Conservation (phyloP, 75 land plant species). For the Selaginella moellendorffii region DNA sequence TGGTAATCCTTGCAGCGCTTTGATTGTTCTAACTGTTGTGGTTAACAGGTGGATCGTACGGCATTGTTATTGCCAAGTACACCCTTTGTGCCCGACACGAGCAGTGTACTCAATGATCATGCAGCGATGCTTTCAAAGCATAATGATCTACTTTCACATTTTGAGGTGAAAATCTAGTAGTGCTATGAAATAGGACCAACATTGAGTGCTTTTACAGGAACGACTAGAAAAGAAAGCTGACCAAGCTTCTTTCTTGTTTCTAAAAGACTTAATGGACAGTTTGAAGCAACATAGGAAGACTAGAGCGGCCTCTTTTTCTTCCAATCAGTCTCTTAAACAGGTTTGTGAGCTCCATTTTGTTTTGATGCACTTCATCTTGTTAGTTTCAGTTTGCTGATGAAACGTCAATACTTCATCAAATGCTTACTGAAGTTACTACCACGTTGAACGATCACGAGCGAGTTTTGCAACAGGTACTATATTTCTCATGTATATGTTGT, state of each 20-base stretch:
- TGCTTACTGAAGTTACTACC: background rate
- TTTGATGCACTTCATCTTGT: too few relatives aligned
- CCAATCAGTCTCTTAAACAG: too few relatives aligned
- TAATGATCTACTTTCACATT: background rate
- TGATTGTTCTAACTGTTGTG: too few relatives aligned
- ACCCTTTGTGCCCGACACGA: too few relatives aligned
- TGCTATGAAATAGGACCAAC: background rate
- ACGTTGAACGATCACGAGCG: background rate
- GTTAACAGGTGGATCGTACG: too few relatives aligned
- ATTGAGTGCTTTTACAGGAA: background rate
- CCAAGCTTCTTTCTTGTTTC: background rate
- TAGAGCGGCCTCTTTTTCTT: background rate
- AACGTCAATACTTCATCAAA: background rate
- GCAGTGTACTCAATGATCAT: background rate
- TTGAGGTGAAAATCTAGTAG: too few relatives aligned
- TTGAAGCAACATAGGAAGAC: background rate
- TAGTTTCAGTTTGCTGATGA: background rate
- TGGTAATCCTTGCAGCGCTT: too few relatives aligned
- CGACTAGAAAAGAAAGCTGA: background rate
- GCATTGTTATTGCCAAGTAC: too few relatives aligned
- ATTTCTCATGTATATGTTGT: too few relatives aligned
- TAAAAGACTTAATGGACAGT: background rate
- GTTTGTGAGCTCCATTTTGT: background rate
- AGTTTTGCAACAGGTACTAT: conserved; percentile 1
- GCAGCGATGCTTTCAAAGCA: background rate